phyloP scores from a whole-genome alignment of 176 grass and related monocot species.

The Avena insularis region DNA sequence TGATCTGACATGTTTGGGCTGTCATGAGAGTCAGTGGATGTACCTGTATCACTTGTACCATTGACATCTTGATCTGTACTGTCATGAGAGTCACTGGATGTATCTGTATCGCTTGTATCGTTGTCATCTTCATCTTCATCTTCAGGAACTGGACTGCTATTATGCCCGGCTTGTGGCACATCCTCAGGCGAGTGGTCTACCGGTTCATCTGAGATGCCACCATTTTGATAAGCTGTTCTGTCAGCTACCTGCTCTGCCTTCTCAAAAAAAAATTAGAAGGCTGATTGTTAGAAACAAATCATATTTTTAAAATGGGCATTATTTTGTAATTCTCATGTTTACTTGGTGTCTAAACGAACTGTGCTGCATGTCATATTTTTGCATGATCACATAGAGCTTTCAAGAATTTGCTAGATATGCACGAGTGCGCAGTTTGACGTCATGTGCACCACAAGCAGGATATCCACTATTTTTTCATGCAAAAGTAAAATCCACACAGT shows the following conservation, averaged over 20 bases:
- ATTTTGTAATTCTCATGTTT: background rate
- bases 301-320: background rate
- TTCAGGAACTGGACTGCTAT: background rate
- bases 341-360: background rate
- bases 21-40: slow-evolving; percentile 4
- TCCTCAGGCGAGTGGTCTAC: slow-evolving; percentile 20
- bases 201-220: slow-evolving; percentile 5
- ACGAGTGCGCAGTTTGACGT: background rate
- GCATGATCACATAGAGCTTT: background rate
- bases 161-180: slow-evolving; percentile 17
- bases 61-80: background rate
- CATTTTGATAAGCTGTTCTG: slow-evolving; percentile 32
- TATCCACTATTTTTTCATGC: background rate
- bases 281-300: slow-evolving; percentile 26
- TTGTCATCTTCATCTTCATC: slow-evolving; percentile 29
- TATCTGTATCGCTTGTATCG: slow-evolving; percentile 26
- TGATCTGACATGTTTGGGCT: slow-evolving; percentile 11
- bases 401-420: background rate
- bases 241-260: slow-evolving; percentile 27
- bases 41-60: slow-evolving; percentile 9
- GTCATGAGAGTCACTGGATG: slow-evolving; percentile 15
- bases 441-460: background rate
- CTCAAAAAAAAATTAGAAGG: slow-evolving; percentile 21
- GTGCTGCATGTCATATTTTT: background rate
- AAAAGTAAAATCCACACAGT: background rate